Percentiles rank a stretch among this genome's conserved stretches.
phyloP scores from a whole-genome alignment of 106 monocot genomes.

The Gastrodia elata region DNA sequence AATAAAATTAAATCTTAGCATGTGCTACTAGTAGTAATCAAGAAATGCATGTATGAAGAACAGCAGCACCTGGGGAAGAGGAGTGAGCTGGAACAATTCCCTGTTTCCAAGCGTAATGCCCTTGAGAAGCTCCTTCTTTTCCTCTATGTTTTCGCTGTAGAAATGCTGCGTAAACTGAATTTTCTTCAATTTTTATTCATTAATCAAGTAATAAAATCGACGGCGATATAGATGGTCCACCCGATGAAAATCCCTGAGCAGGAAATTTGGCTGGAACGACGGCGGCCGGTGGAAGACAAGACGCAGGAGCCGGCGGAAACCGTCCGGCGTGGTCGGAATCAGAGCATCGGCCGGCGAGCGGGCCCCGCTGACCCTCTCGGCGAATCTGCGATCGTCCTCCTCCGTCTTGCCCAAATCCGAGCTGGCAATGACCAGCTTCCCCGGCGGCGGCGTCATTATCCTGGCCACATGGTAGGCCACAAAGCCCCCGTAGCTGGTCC shows the following conservation, averaged over 20 bases:
- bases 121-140: slow-evolving; percentile 44
- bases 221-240: slow-evolving; percentile 6
- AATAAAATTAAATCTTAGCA: too few relatives aligned
- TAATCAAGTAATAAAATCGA: not conserved
- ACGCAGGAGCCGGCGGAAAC: slow-evolving; percentile 13
- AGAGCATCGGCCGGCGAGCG: slow-evolving; percentile 17
- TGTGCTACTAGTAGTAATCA: too few relatives aligned
- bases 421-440: slow-evolving; percentile 47
- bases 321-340: slow-evolving; percentile 16
- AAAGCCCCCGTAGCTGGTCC: slow-evolving; percentile 75
- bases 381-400: slow-evolving; percentile 30
- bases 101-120: slow-evolving; percentile 27
- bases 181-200: too few relatives aligned
- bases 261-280: slow-evolving; percentile 26
- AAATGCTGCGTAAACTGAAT: slow-evolving; percentile 21
- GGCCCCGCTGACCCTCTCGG: slow-evolving; percentile 19
- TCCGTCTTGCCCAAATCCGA: slow-evolving; percentile 36
- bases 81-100: slow-evolving; percentile 40
- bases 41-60: too few relatives aligned
- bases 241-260: slow-evolving; percentile 24
- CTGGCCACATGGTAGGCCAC: slow-evolving; percentile 57
- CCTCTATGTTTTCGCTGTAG: slow-evolving; percentile 24
- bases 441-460: slow-evolving; percentile 10
- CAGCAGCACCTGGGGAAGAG: slow-evolving; percentile 23
- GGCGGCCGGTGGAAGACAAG: slow-evolving; percentile 16